Percentiles rank a stretch among this genome's conserved stretches.
Evolutionary conservation across 2,329 filamentous ascomycete species (phyloP).

Genomic region (Claviceps quebecensis): DNA sequence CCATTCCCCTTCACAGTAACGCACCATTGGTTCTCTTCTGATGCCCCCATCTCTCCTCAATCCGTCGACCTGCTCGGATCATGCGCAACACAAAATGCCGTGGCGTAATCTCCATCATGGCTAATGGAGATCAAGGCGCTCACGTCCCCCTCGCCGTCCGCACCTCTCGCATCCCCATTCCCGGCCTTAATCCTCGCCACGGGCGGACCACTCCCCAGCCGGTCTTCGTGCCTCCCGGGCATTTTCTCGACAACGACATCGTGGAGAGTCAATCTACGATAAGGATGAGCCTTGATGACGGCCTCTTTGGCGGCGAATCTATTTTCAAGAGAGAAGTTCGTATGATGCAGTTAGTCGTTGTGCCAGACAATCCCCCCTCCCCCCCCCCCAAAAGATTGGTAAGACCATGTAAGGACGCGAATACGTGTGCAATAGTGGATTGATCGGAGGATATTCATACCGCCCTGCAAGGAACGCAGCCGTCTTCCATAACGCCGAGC

Average conservation of each 20-base stretch:
- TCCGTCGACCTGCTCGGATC: background rate
- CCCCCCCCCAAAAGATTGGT: too few relatives aligned
- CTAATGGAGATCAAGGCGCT: constrained; percentile 66
- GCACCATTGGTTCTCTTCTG: too few relatives aligned
- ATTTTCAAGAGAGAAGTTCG: background rate
- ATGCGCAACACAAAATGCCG: constrained; percentile 48
- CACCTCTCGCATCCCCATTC: background rate
- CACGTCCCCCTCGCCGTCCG: constrained; percentile 23
- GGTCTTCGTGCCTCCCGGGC: constrained; percentile 15
- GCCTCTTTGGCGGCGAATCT: constrained; percentile 66
- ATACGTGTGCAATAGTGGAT: too few relatives aligned
- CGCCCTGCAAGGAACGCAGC: constrained; percentile 23
- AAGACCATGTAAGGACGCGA: too few relatives aligned
- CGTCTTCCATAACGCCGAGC: constrained; percentile 18
- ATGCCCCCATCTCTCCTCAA: background rate
- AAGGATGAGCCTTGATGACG: constrained; percentile 54
- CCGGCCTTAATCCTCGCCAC: constrained; percentile 26
- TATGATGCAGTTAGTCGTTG: too few relatives aligned
- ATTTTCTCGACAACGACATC: constrained; percentile 36
- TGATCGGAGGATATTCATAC: constrained; percentile 9
- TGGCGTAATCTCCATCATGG: constrained; percentile 75
- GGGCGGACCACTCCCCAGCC: constrained; percentile 26
- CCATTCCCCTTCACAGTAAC: too few relatives aligned
- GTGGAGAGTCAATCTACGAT: constrained; percentile 45
- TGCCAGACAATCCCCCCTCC: too few relatives aligned